Percentiles rank a stretch among this genome's conserved stretches.
Evolutionary conservation across 495 filamentous ascomycete species (phyloP).

Genomic region (Hyaloscypha variabilis): DNA sequence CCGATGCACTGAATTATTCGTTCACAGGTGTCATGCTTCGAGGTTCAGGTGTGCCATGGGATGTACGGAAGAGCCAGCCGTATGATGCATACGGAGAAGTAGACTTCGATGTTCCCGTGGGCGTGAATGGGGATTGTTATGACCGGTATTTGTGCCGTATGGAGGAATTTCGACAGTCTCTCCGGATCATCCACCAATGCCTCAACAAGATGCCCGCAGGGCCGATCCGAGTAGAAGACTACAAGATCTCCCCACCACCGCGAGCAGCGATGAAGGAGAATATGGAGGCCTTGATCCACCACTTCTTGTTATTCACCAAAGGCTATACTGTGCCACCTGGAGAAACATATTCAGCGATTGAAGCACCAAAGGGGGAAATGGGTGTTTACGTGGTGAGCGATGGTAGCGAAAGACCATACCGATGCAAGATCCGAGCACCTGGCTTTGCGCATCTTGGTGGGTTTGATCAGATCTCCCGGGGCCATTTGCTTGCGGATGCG

Average conservation of each 20-base stretch:
- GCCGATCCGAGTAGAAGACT: constrained; percentile 93
- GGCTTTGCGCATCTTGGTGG: constrained; percentile 95
- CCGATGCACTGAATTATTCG: constrained; percentile 91
- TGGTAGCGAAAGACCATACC: constrained; percentile 92
- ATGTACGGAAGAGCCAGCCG: constrained; percentile 91
- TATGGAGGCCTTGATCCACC: constrained; percentile 99
- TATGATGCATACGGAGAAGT: constrained; percentile 98
- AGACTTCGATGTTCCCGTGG: constrained; percentile 97
- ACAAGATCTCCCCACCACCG: constrained; percentile 97
- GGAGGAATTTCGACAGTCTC: constrained; percentile 98
- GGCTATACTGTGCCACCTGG: constrained; percentile 97
- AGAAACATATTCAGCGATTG: constrained; percentile 96
- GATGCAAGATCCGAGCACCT: constrained; percentile 96
- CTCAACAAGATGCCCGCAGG: constrained; percentile 98
- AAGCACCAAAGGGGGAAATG: constrained; percentile 99
- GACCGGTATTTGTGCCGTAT: constrained; percentile 98
- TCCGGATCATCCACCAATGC: constrained; percentile 98
- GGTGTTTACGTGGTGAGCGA: constrained; percentile 97
- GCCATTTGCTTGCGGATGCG: constrained; percentile 94
- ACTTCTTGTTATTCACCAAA: constrained; percentile 98
- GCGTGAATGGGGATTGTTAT: constrained; percentile 97
- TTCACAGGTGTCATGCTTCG: constrained; percentile 98
- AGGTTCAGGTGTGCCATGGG: constrained; percentile 96
- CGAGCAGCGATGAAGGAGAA: constrained; percentile 99
- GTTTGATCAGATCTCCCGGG: constrained; percentile 90